Base-by-base conservation (phyloP, 495 filamentous ascomycete species). In the Xylaria sp. region DNA sequence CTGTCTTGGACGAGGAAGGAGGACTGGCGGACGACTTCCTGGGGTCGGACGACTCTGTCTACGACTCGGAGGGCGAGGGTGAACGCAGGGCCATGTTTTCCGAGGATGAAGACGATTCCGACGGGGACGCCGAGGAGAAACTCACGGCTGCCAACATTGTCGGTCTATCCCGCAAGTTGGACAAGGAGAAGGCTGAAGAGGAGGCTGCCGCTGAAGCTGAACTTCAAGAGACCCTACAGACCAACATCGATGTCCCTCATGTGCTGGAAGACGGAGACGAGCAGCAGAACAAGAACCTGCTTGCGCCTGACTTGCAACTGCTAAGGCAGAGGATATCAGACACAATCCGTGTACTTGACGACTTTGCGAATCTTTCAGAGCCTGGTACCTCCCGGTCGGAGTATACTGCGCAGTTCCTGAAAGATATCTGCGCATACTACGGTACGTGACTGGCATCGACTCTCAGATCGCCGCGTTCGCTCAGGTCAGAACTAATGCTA, bases 121-220 rank as follows among this genome's bases (percentile, higher is more conserved):
- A 97, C 74, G 92, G 90, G 1, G 94, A 97, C 74, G 91, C 90
- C 3, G 94, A 97, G 79, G 94, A 98, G 82, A 92, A 89, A 77
- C 85, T 99, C 67, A 99, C 94, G 4, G 97, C 96, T 0, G 97
- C 96, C 57, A 99, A 99, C 75, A 99, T 99, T 68, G 95, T 90
- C 74, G 96, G 96, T 48, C 83, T 99, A 58, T 94, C 96, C 46
- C 86, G 87, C 69, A 93, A 93, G 72, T 78, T 98, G 70, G 94
- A 98, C 75, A 81, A 87, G 71, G 84, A 92, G 72, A 85, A 86
- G 68, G 88, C 90, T 52, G 81, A 89, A 66, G 90, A 93, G 61
- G 93, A 89, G 29, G 92, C 89, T 9, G 92, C 93, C 66, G 93
- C 93, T 67, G 88, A 92, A 70, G 91, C 88, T 0, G 91, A 95